These are phyloP conservation scores for Chaetomium cochliodes DNA, from an alignment of 495 filamentous ascomycete species.

Conservation along the genomic window DNA sequence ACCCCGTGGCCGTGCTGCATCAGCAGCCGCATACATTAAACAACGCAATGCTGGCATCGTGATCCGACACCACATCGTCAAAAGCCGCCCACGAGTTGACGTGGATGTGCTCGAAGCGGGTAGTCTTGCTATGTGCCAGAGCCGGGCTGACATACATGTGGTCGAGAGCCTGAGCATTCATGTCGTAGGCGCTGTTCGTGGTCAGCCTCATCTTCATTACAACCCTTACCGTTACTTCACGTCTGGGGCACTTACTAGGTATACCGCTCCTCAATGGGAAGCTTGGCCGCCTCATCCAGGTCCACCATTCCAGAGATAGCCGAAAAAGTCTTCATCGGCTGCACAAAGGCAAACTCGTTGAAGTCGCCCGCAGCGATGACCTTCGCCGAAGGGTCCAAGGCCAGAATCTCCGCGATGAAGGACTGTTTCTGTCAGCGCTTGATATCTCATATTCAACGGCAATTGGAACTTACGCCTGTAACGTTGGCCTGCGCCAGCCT, in stretches of 20 bases:
- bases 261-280: constrained; percentile 54
- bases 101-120: constrained; percentile 59
- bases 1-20: not conserved
- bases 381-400: constrained; percentile 40
- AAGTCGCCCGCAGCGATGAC: constrained; percentile 58
- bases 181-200: constrained; percentile 35
- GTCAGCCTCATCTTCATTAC: constrained; percentile 1
- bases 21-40: constrained; percentile 51
- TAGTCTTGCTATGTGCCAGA: constrained; percentile 28
- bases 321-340: constrained; percentile 49
- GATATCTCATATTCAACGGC: not conserved
- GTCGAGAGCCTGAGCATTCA: constrained; percentile 54
- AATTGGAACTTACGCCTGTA: constrained; percentile 42
- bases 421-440: constrained; percentile 20
- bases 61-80: constrained; percentile 52
- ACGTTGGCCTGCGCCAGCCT: constrained; percentile 50
- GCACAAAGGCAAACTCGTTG: constrained; percentile 61
- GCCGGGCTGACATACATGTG: constrained; percentile 57
- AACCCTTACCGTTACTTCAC: not conserved
- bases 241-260: constrained; percentile 44
- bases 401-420: constrained; percentile 46
- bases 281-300: constrained; percentile 51
- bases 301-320: constrained; percentile 48
- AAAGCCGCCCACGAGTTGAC: constrained; percentile 57
- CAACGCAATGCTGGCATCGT: constrained; percentile 59